Percentiles rank a stretch among this genome's conserved stretches.
Conservation (phyloP, 2,329 filamentous ascomycete genomes). For the Xylaria sp. region DNA sequence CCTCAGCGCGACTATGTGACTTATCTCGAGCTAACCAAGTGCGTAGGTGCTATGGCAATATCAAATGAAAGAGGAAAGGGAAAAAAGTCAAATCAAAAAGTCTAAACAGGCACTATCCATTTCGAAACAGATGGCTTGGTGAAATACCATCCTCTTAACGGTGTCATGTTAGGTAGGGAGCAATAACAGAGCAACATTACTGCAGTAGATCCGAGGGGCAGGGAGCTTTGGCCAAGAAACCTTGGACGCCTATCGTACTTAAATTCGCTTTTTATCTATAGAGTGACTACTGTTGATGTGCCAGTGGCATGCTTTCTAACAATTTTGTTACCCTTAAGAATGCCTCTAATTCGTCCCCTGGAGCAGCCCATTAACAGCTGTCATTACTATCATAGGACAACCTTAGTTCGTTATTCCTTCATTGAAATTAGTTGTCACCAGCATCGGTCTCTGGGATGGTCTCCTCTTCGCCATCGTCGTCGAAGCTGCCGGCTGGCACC, state of each 20-base stretch:
- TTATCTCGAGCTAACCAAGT: too few relatives aligned
- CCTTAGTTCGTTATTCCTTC: background rate
- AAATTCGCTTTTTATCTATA: slow-evolving; percentile 21
- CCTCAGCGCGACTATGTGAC: too few relatives aligned
- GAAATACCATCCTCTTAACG: too few relatives aligned
- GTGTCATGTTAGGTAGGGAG: background rate
- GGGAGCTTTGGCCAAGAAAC: background rate
- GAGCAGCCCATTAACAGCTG: background rate
- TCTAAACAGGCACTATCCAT: too few relatives aligned
- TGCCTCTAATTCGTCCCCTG: slow-evolving; percentile 4
- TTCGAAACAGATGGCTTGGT: background rate
- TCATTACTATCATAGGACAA: background rate
- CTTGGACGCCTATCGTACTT: background rate
- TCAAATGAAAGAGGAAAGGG: too few relatives aligned
- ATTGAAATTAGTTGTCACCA: slow-evolving; percentile 49
- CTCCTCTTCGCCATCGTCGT: slow-evolving; percentile 85
- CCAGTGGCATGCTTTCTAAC: background rate
- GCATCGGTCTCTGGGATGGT: slow-evolving; percentile 60
- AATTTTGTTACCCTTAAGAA: background rate
- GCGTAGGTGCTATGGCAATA: too few relatives aligned
- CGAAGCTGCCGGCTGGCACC: slow-evolving; percentile 87
- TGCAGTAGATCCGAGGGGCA: background rate
- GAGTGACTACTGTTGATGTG: background rate
- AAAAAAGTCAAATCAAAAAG: too few relatives aligned
- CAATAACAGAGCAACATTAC: background rate